phyloP scores from a whole-genome alignment of 495 filamentous ascomycete species.

The Oleoguttula mirabilis region DNA sequence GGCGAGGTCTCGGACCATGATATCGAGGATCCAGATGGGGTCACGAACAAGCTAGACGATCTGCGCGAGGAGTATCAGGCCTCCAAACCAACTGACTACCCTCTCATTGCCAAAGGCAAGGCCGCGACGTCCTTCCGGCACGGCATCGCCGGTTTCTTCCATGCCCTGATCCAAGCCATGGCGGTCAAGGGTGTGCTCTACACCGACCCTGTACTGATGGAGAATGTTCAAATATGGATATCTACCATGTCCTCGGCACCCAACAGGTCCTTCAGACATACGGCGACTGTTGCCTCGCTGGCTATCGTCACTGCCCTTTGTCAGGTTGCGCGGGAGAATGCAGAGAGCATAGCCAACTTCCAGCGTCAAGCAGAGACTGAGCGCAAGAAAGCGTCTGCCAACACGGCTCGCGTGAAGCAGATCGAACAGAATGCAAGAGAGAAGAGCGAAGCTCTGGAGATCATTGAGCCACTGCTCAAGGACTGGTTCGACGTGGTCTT shows the following conservation, averaged over 20 bases:
- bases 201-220: conserved; percentile 58
- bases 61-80: conserved; percentile 70
- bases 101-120: conserved; percentile 72
- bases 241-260: conserved; percentile 70
- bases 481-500: conserved; percentile 84
- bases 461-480: conserved; percentile 54
- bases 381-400: conserved; percentile 60
- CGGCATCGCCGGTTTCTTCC: conserved; percentile 65
- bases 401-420: conserved; percentile 57
- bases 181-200: conserved; percentile 66
- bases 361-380: conserved; percentile 72
- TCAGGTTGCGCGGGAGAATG: conserved; percentile 47
- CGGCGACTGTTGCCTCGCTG: conserved; percentile 68
- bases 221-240: conserved; percentile 79
- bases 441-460: conserved; percentile 49
- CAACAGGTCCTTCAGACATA: conserved; percentile 83
- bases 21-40: conserved; percentile 75
- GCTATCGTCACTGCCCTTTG: conserved; percentile 61
- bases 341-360: conserved; percentile 58
- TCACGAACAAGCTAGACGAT: conserved; percentile 54
- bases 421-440: conserved; percentile 58
- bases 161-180: conserved; percentile 56
- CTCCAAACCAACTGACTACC: conserved; percentile 76
- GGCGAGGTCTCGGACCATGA: conserved; percentile 61
- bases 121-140: conserved; percentile 60